Evolutionary conservation across 108 stramenopile species (phyloP), one percentile per base, ranked within the genome.

Genomic region (Conticribra guillardii): DNA sequence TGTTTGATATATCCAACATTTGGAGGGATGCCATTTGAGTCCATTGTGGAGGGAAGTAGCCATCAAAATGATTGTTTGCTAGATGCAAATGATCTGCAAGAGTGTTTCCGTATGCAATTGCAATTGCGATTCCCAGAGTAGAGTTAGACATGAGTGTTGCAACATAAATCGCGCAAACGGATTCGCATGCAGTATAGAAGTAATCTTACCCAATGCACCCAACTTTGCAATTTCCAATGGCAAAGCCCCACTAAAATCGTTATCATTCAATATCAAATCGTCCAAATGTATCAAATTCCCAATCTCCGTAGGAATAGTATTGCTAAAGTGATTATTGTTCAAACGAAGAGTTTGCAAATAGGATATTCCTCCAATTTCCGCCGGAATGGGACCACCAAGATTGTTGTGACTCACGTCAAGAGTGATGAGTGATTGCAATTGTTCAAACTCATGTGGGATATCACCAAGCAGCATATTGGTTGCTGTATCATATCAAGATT

Each of bases 211-310:
- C 37, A 79, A 64, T 47, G 51, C 75, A 9, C 37, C 26, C 24
- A 86, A 56, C 15, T 67, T 47, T 37, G 84, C 79, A 2, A 89
- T 26, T 37, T 84, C 75, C 30, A 58, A 50, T 1, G 88, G 88
- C 19, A 89, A 50, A 4, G 46, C 45, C 3, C 73, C 88, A 2
- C 28, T 46, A 17, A 89, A 81, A 0, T 55, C 24, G 48, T 89
- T 89, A 41, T 44, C 54, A 53, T 81, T 76, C 60, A 86, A 47
- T 27, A 74, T 54, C 21, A 86, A 68, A 18, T 73, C 64, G n/a
- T 81, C 74, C 50, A 94, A 49, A 28, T 77, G 85, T 19, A 76
- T 73, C 51, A 91, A 52, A 21, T 64, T 31, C 16, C 85, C 87
- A 9, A 90, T 46, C 15, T 74, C 65, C 3, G 45, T 64, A 0